Conservation (phyloP, 805 yeast genomes). For the Yamadazyma nakazawae region DNA sequence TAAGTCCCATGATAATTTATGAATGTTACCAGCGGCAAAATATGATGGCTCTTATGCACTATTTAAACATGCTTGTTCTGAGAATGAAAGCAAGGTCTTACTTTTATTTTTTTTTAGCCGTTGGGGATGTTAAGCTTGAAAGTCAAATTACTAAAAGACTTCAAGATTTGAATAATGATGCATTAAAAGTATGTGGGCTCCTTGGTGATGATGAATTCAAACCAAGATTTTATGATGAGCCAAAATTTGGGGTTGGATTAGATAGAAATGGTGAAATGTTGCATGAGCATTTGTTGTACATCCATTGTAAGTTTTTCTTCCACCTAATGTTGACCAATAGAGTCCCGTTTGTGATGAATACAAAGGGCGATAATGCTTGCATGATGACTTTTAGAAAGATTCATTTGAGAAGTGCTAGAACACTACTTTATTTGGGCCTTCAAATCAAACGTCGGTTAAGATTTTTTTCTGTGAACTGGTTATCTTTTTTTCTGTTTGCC, state of each 20-base stretch:
- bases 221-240: slow-evolving; percentile 35
- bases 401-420: slow-evolving; percentile 30
- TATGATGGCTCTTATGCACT: not conserved
- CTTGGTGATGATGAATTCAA: slow-evolving; percentile 15
- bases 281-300: slow-evolving; percentile 9
- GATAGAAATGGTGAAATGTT: not conserved
- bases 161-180: slow-evolving; percentile 25
- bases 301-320: slow-evolving; percentile 24
- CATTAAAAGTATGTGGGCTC: slow-evolving; percentile 16
- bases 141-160: slow-evolving; percentile 21
- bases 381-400: slow-evolving; percentile 20
- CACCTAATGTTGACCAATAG: slow-evolving; percentile 29
- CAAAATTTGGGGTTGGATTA: slow-evolving; percentile 18
- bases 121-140: slow-evolving; percentile 19
- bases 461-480: slow-evolving; percentile 17
- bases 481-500: slow-evolving; percentile 24
- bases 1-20: not conserved
- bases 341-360: slow-evolving; percentile 25
- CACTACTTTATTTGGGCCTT: slow-evolving; percentile 22
- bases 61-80: slow-evolving; percentile 15
- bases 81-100: slow-evolving; percentile 28
- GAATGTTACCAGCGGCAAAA: not conserved
- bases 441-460: slow-evolving; percentile 15
- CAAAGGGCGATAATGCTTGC: slow-evolving; percentile 11
- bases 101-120: slow-evolving; percentile 27